These are phyloP conservation scores for Populus deltoides DNA, from an alignment of 345 rosid species.

Conservation along the genomic window DNA sequence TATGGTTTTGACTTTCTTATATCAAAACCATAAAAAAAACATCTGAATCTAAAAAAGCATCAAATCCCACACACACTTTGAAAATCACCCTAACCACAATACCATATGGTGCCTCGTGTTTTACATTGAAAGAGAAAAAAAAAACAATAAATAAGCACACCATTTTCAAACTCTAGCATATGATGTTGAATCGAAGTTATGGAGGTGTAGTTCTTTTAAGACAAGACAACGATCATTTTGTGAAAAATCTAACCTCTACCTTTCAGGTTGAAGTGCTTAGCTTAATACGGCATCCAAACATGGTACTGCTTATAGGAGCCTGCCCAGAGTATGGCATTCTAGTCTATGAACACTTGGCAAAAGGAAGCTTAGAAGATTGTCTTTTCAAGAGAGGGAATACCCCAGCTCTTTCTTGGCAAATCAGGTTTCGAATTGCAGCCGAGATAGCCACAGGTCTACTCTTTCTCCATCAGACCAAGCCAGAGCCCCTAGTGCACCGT, in stretches of 20 bases:
- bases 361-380: conserved; percentile 84
- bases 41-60: no score
- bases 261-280: conserved; percentile 80
- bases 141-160: no score
- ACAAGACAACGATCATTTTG: no score
- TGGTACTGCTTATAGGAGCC: conserved; percentile 95
- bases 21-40: no score
- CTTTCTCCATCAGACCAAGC: conserved; percentile 92
- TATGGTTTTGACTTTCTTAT: no score
- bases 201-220: background rate
- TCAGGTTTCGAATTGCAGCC: conserved; percentile 79
- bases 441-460: conserved; percentile 80
- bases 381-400: conserved; percentile 47
- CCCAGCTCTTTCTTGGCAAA: conserved; percentile 78
- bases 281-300: conserved; percentile 91
- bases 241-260: no score
- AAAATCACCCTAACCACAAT: no score
- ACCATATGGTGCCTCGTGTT: no score
- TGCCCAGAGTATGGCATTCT: conserved; percentile 87
- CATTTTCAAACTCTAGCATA: no score
- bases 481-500: conserved; percentile 95
- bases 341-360: conserved; percentile 87
- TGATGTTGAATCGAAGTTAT: background rate
- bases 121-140: no score
- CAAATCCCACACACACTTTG: no score